Evolutionary conservation across 805 yeast species (phyloP).

Genomic region (Metschnikowia corniflorae): DNA sequence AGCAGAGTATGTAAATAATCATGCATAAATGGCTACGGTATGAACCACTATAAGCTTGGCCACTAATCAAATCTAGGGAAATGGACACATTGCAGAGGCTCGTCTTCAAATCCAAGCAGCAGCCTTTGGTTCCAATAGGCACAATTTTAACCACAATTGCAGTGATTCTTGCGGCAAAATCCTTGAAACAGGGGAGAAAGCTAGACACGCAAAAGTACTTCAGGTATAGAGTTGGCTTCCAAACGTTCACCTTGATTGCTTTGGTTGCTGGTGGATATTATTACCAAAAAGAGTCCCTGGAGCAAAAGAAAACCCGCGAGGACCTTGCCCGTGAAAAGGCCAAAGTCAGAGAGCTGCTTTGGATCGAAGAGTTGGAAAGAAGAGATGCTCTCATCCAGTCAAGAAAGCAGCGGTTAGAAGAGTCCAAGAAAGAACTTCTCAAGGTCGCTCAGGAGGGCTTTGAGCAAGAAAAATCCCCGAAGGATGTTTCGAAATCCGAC

Average conservation of each 20-base stretch:
- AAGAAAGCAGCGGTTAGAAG: conserved; percentile 65
- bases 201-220: conserved; percentile 80
- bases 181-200: conserved; percentile 69
- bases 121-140: conserved; percentile 88
- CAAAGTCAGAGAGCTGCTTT: conserved; percentile 73
- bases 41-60: background rate
- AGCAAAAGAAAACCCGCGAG: conserved; percentile 45
- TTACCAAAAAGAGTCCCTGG: conserved; percentile 51
- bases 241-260: conserved; percentile 79
- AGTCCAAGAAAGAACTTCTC: conserved; percentile 39
- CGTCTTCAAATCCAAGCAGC: conserved; percentile 65
- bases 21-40: background rate
- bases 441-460: conserved; percentile 36
- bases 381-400: conserved; percentile 71
- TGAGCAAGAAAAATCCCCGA: conserved; percentile 19
- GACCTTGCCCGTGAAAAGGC: conserved; percentile 74
- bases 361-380: conserved; percentile 90
- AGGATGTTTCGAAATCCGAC: background rate
- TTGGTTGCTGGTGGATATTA: conserved; percentile 74
- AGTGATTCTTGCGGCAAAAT: conserved; percentile 71
- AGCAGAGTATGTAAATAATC: conserved; percentile 42
- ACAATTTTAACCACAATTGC: conserved; percentile 77
- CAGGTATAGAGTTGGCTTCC: conserved; percentile 85
- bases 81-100: conserved; percentile 53
- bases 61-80: conserved; percentile 26